A percentile compares a stretch with the other conserved stretches of the same genome.
These are phyloP conservation scores for Wickerhamiella nectarea DNA, from an alignment of 805 yeast genomes.

Conservation along the genomic window DNA sequence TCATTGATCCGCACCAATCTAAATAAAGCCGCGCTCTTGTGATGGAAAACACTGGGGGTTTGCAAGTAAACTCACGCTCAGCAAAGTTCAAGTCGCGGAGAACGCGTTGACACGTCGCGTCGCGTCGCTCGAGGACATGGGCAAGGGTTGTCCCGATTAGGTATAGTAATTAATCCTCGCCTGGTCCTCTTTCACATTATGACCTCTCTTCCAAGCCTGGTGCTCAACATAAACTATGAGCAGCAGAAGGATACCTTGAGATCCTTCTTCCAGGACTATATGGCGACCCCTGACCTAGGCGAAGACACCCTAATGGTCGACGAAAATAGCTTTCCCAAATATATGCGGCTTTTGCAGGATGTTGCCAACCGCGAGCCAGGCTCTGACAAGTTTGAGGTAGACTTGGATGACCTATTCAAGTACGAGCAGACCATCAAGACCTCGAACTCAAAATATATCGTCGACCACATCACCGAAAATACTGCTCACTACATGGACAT, in stretches of 20 bases:
- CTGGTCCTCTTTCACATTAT: not conserved
- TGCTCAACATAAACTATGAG: slow-evolving; percentile 54
- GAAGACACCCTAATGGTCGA: slow-evolving; percentile 19
- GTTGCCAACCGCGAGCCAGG: slow-evolving; percentile 67
- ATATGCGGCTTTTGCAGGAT: slow-evolving; percentile 56
- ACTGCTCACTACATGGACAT: slow-evolving; percentile 69
- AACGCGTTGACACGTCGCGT: not conserved
- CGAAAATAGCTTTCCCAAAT: slow-evolving; percentile 35
- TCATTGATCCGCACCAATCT: too few species aligned
- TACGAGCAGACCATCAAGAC: slow-evolving; percentile 41
- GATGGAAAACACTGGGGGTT: too few species aligned
- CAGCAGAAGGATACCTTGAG: slow-evolving; percentile 43
- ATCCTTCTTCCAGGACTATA: slow-evolving; percentile 39
- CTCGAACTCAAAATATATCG: slow-evolving; percentile 30
- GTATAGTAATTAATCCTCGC: slow-evolving; percentile 4
- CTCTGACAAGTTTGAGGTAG: slow-evolving; percentile 47
- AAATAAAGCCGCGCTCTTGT: too few species aligned
- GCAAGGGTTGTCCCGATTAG: slow-evolving; percentile 6
- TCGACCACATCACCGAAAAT: slow-evolving; percentile 52
- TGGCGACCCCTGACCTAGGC: slow-evolving; percentile 21
- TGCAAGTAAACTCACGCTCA: too few species aligned
- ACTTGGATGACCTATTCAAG: slow-evolving; percentile 67
- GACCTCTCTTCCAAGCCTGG: slow-evolving; percentile 17
- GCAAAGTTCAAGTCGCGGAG: too few species aligned
- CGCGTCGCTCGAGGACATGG: not conserved